phyloP scores from a whole-genome alignment of 805 yeast species.

The Cyberlindnera americana region DNA sequence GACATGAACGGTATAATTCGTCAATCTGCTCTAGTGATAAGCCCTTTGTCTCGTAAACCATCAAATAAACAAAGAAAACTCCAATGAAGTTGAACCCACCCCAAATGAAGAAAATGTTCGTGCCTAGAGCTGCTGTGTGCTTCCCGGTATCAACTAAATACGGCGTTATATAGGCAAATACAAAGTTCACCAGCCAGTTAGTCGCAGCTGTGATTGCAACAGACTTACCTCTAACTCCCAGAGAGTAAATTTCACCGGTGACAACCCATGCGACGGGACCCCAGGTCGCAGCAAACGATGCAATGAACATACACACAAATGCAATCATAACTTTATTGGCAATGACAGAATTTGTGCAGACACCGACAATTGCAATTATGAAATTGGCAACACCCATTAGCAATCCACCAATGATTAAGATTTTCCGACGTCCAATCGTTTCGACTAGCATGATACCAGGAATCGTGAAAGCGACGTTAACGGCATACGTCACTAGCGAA shows the following conservation, averaged over 20 bases:
- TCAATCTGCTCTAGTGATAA: constrained; percentile 78
- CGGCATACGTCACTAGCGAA: constrained; percentile 78
- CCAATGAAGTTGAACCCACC: constrained; percentile 65
- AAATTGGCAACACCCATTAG: constrained; percentile 71
- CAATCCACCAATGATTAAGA: constrained; percentile 67
- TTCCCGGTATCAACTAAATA: constrained; percentile 65
- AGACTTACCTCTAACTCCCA: constrained; percentile 73
- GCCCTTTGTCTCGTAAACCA: constrained; percentile 78
- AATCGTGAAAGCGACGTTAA: constrained; percentile 72
- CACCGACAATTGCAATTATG: constrained; percentile 65
- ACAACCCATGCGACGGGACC: constrained; percentile 80
- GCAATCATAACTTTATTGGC: constrained; percentile 55
- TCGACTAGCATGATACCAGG: constrained; percentile 84
- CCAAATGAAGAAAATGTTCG: constrained; percentile 76
- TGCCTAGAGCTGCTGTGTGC: constrained; percentile 67
- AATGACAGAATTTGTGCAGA: constrained; percentile 40
- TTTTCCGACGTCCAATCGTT: constrained; percentile 71
- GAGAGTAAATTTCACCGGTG: constrained; percentile 61
- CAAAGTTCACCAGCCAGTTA: constrained; percentile 77
- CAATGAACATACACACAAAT: constrained; percentile 69
- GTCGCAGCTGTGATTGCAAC: constrained; percentile 74
- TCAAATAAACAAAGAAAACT: constrained; percentile 56
- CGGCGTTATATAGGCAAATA: constrained; percentile 72
- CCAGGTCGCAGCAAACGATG: constrained; percentile 78
- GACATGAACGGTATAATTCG: constrained; percentile 61